Conservation (phyloP, 148 eudicot species). For the Salicornia ramosissima region DNA sequence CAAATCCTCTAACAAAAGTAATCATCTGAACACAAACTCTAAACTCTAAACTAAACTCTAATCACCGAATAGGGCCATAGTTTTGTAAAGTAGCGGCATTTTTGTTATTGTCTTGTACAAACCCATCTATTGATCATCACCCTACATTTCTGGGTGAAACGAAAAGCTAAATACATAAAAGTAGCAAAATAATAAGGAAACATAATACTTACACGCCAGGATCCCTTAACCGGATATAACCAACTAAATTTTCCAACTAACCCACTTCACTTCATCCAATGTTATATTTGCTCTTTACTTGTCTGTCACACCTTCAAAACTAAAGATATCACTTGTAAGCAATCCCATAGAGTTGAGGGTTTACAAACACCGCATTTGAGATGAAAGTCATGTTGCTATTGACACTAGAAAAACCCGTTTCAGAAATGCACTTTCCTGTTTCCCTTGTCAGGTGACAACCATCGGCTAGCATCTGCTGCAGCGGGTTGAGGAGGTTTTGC, state of each 20-base stretch:
- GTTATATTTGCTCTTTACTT: neutral
- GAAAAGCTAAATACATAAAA: neutral
- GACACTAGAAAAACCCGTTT: constrained; percentile 71
- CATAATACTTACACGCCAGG: neutral
- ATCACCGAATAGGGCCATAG: too few relatives aligned
- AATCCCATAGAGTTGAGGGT: constrained; percentile 68
- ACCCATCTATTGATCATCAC: neutral
- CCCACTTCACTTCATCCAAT: constrained; percentile 18
- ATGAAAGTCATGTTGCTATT: constrained; percentile 36
- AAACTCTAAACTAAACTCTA: too few relatives aligned
- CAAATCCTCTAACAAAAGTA: too few relatives aligned
- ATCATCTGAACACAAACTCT: too few relatives aligned
- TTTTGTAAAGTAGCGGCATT: too few relatives aligned
- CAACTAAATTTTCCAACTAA: constrained; percentile 14
- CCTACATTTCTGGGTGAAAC: neutral
- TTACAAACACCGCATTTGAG: constrained; percentile 46
- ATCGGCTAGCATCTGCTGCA: constrained; percentile 68
- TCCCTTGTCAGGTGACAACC: constrained; percentile 83
- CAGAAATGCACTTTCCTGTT: constrained; percentile 46
- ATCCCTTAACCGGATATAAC: constrained; percentile 1
- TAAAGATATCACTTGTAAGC: constrained; percentile 46
- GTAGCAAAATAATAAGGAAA: neutral
- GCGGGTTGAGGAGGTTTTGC: constrained; percentile 65
- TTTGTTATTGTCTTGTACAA: neutral
- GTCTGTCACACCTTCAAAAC: neutral